phyloP scores from a whole-genome alignment of 2,329 filamentous ascomycete species.

The Colletotrichum liriopes region DNA sequence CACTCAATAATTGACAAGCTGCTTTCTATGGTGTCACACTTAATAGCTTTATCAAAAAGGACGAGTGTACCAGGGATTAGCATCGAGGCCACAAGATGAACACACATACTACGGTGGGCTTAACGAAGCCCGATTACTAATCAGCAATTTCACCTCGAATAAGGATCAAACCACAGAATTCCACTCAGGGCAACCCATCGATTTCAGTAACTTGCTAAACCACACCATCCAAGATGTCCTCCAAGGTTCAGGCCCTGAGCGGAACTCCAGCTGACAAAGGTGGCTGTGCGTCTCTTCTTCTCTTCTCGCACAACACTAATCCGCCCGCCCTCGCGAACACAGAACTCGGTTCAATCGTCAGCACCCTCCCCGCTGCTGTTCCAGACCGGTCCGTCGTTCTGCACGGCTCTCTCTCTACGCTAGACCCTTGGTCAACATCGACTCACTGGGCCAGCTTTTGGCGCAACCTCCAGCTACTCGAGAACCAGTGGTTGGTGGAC shows the following conservation, averaged over 20 bases:
- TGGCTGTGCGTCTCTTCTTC: background rate
- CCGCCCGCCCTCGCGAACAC: background rate
- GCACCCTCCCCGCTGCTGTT: background rate
- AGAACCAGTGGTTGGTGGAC: background rate
- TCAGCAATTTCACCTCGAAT: background rate
- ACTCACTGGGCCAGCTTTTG: conserved; percentile 4
- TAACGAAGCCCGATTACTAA: background rate
- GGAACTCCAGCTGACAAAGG: background rate
- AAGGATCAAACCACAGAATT: background rate
- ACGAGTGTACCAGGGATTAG: too few relatives aligned
- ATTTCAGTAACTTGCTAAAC: background rate
- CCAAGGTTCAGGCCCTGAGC: background rate
- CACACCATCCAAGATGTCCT: background rate
- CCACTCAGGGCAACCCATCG: too few relatives aligned
- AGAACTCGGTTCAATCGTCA: conserved; percentile 2
- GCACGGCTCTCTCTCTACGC: background rate
- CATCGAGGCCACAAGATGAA: too few relatives aligned
- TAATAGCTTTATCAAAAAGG: too few relatives aligned
- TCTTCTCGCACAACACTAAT: background rate
- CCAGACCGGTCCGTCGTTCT: background rate
- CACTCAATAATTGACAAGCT: background rate
- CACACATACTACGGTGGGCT: too few relatives aligned
- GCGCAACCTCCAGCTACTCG: background rate
- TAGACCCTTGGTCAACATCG: background rate
- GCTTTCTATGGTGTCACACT: too few relatives aligned